phyloP scores from a whole-genome alignment of 2,329 filamentous ascomycete genomes.

The Epichloe baconii region DNA sequence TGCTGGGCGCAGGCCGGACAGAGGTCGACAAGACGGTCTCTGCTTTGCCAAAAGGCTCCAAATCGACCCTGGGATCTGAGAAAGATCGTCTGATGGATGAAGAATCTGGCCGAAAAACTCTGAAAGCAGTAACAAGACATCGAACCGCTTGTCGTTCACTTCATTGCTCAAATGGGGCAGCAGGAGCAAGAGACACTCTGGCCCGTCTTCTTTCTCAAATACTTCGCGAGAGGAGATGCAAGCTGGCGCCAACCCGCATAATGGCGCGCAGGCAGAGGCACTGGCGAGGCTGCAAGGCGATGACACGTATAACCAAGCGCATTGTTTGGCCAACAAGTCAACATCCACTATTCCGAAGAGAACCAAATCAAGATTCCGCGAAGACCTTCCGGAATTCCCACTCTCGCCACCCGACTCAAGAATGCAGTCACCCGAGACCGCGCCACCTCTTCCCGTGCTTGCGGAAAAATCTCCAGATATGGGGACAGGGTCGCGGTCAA shows the following conservation, averaged over 20 bases:
- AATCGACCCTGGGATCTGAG: constrained; percentile 32
- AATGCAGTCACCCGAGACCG: constrained; percentile 62
- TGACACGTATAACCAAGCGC: constrained; percentile 12
- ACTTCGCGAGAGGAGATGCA: constrained; percentile 79
- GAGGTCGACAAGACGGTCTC: constrained; percentile 12
- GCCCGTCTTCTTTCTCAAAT: constrained; percentile 76
- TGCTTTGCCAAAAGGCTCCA: constrained; percentile 16
- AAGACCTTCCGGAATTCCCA: constrained; percentile 79
- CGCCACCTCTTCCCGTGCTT: constrained; percentile 25
- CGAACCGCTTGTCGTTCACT: constrained; percentile 43
- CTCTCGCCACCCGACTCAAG: constrained; percentile 76
- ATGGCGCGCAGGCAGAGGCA: constrained; percentile 19
- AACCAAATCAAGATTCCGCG: constrained; percentile 80
- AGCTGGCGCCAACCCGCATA: constrained; percentile 12
- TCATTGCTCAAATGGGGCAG: constrained; percentile 62
- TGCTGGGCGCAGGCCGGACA: background rate
- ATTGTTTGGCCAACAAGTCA: constrained; percentile 19
- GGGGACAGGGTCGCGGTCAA: constrained; percentile 15
- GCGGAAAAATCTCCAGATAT: constrained; percentile 15
- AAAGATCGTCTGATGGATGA: constrained; percentile 31
- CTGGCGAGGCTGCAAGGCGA: constrained; percentile 23
- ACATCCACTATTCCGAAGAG: constrained; percentile 50
- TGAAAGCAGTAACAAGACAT: constrained; percentile 34
- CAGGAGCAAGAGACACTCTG: constrained; percentile 41
- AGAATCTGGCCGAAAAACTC: constrained; percentile 39